These are phyloP conservation scores for Astrocystis sublimbata DNA, from an alignment of 495 filamentous ascomycete species.

Conservation along the genomic window DNA sequence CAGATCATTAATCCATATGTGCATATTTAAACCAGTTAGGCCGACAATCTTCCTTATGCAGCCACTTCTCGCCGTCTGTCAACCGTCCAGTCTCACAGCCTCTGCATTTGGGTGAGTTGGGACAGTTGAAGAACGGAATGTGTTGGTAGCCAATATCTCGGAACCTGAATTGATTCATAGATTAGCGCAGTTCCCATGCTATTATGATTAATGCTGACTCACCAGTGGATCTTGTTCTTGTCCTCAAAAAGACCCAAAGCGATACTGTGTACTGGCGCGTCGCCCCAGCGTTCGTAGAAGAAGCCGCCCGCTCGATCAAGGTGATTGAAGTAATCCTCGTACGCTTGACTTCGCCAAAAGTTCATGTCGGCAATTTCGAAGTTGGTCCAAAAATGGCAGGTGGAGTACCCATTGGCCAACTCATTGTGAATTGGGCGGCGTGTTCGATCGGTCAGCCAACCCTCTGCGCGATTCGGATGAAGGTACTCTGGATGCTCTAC, in stretches of 20 bases:
- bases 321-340: slow-evolving; percentile 96
- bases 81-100: slow-evolving; percentile 84
- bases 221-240: slow-evolving; percentile 91
- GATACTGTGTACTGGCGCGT: slow-evolving; percentile 96
- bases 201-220: slow-evolving; percentile 34
- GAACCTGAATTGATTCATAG: slow-evolving; percentile 67
- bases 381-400: slow-evolving; percentile 99
- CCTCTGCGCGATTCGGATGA: slow-evolving; percentile 78
- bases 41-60: slow-evolving; percentile 91
- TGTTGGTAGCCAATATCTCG: slow-evolving; percentile 99
- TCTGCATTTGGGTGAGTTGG: slow-evolving; percentile 90
- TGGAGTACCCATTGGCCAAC: slow-evolving; percentile 88
- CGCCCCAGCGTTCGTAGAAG: slow-evolving; percentile 99
- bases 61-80: slow-evolving; percentile 80
- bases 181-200: not conserved
- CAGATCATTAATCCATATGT: slow-evolving; percentile 64
- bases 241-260: slow-evolving; percentile 95
- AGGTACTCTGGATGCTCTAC: slow-evolving; percentile 80
- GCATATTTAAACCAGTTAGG: slow-evolving; percentile 96
- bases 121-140: slow-evolving; percentile 98
- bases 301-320: slow-evolving; percentile 93
- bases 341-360: slow-evolving; percentile 90
- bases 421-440: slow-evolving; percentile 76
- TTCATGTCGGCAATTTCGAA: slow-evolving; percentile 96
- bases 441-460: slow-evolving; percentile 79